Conservation (phyloP, 345 rosid genomes). For the Brassica carinata region DNA sequence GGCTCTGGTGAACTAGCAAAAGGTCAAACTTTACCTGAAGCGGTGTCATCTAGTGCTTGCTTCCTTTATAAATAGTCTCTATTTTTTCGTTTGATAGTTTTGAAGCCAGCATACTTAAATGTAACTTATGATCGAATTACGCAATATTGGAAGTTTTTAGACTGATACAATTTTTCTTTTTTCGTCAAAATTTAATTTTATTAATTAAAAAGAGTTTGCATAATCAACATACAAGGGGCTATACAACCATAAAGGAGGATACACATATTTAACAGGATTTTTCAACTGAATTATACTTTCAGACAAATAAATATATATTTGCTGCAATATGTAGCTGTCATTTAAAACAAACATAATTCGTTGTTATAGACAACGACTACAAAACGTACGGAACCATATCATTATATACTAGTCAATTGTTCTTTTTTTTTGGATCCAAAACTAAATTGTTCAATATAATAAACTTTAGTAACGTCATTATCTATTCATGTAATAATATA, state of each 20-base stretch:
- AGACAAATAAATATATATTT: not conserved
- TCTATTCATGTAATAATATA: not conserved
- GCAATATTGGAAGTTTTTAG: not conserved
- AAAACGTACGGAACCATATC: not conserved
- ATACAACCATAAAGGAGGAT: too few species aligned
- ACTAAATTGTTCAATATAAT: not conserved
- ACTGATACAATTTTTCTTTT: not conserved
- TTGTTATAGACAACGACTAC: not conserved
- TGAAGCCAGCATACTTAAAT: not conserved
- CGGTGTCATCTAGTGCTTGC: not conserved
- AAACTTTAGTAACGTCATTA: not conserved
- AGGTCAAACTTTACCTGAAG: constrained; percentile 23
- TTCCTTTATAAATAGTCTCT: not conserved
- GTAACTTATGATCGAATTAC: not conserved
- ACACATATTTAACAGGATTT: not conserved
- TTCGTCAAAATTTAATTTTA: too few species aligned
- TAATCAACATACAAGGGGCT: too few species aligned
- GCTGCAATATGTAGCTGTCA: not conserved
- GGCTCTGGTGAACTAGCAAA: not conserved
- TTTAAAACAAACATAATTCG: not conserved
- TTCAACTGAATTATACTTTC: not conserved
- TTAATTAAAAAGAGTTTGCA: too few species aligned
- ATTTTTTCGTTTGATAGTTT: not conserved
- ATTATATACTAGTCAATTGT: not conserved
- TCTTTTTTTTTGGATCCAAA: too few species aligned